Evolutionary conservation across 2,329 filamentous ascomycete genomes (phyloP).

Genomic region (Delphinella strobiligena): DNA sequence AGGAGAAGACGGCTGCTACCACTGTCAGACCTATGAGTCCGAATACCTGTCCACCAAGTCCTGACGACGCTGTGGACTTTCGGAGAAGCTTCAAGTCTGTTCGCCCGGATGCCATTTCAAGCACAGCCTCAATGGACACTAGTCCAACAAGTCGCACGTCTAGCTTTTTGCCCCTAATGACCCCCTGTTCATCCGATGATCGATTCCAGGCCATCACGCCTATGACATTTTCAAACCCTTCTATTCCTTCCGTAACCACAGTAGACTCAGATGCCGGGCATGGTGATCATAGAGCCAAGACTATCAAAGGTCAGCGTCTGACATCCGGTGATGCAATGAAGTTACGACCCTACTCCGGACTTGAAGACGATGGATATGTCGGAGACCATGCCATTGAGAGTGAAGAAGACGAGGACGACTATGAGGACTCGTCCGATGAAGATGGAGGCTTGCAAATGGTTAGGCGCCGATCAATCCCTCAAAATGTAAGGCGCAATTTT

Average conservation of each 20-base stretch:
- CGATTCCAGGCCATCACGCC: slow-evolving; percentile 33
- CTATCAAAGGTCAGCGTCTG: not conserved
- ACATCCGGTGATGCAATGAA: not conserved
- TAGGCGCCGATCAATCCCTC: slow-evolving; percentile 16
- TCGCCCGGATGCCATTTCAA: slow-evolving; percentile 5
- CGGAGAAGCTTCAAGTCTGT: not conserved
- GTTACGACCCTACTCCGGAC: not conserved
- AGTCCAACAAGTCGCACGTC: slow-evolving; percentile 24
- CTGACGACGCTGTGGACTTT: slow-evolving; percentile 27
- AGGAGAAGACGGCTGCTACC: slow-evolving; percentile 17
- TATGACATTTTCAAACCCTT: slow-evolving; percentile 38
- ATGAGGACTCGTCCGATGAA: slow-evolving; percentile 25
- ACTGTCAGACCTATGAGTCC: slow-evolving; percentile 15
- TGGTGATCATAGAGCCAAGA: not conserved
- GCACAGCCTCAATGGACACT: slow-evolving; percentile 16
- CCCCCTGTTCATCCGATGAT: slow-evolving; percentile 12
- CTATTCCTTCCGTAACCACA: slow-evolving; percentile 39
- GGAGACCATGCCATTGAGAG: slow-evolving; percentile 30
- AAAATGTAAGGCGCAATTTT: slow-evolving; percentile 14
- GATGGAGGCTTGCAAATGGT: slow-evolving; percentile 28
- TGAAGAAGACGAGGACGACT: slow-evolving; percentile 27
- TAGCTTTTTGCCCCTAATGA: slow-evolving; percentile 8
- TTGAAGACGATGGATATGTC: slow-evolving; percentile 21
- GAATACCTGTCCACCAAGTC: slow-evolving; percentile 32
- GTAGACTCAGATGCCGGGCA: slow-evolving; percentile 23